phyloP scores from a whole-genome alignment of 2,329 filamentous ascomycete species.

The Diaporthe longicolla region DNA sequence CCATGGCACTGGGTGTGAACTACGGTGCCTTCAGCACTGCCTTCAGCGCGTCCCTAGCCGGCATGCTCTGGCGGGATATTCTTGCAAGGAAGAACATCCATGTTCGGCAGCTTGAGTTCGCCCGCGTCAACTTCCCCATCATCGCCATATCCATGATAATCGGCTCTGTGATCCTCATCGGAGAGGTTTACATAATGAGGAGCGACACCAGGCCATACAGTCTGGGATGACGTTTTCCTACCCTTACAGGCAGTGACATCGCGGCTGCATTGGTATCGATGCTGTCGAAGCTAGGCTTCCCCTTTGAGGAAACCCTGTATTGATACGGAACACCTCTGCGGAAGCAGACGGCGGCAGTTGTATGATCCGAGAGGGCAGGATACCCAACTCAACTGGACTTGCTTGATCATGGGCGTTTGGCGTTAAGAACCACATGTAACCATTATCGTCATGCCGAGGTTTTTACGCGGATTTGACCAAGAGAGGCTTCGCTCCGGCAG shows the following conservation, averaged over 20 bases:
- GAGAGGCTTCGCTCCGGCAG: constrained; percentile 15
- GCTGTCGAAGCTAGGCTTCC: not conserved
- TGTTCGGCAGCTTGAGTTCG: constrained; percentile 75
- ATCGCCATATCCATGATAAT: constrained; percentile 78
- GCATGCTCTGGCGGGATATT: constrained; percentile 81
- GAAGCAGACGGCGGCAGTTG: not conserved
- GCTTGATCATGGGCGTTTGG: not conserved
- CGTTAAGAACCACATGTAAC: not conserved
- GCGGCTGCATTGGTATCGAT: not conserved
- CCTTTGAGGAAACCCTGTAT: not conserved
- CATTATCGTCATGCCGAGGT: not conserved
- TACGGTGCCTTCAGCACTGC: constrained; percentile 81
- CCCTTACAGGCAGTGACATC: not conserved
- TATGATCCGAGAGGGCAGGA: not conserved
- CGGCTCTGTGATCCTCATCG: constrained; percentile 72
- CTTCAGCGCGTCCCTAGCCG: constrained; percentile 80
- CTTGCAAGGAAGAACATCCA: constrained; percentile 76
- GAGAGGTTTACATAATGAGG: constrained; percentile 73
- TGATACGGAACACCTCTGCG: not conserved
- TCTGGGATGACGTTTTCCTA: constrained; percentile 17
- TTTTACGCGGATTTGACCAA: not conserved
- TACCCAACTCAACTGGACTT: not conserved
- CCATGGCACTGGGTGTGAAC: constrained; percentile 82
- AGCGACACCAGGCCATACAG: constrained; percentile 54
- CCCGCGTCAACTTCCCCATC: constrained; percentile 77